phyloP scores from a whole-genome alignment of 2,329 filamentous ascomycete species.

The Ilyonectria robusta region DNA sequence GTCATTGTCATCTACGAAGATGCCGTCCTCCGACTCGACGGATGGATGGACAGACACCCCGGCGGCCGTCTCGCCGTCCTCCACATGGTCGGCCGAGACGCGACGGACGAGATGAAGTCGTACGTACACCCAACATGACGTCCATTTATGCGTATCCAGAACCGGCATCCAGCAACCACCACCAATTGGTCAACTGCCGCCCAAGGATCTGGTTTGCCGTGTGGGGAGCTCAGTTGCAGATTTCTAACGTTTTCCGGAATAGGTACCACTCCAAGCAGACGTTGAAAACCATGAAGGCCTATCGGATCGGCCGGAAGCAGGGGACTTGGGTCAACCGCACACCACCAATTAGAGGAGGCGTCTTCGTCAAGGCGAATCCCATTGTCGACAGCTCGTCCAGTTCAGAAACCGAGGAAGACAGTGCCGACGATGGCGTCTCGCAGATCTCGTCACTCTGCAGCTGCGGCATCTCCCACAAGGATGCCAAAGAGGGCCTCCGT shows the following conservation, averaged over 20 bases:
- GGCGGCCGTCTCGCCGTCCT: constrained; percentile 71
- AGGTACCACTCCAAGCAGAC: constrained; percentile 71
- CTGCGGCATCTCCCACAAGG: constrained; percentile 25
- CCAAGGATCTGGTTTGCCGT: background rate
- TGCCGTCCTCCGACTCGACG: constrained; percentile 67
- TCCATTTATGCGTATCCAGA: constrained; percentile 7
- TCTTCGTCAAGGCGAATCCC: constrained; percentile 49
- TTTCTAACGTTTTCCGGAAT: constrained; percentile 41
- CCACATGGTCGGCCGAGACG: constrained; percentile 63
- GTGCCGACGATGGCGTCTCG: constrained; percentile 33
- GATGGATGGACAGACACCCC: constrained; percentile 72
- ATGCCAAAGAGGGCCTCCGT: constrained; percentile 17
- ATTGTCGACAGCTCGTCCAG: constrained; percentile 31
- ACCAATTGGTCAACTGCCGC: constrained; percentile 33
- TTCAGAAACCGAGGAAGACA: constrained; percentile 41
- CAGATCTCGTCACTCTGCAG: constrained; percentile 40
- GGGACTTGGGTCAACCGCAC: constrained; percentile 71
- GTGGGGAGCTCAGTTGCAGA: constrained; percentile 26
- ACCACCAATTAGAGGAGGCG: constrained; percentile 70
- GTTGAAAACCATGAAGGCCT: constrained; percentile 70
- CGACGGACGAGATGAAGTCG: constrained; percentile 54
- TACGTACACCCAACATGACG: constrained; percentile 39
- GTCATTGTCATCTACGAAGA: constrained; percentile 71
- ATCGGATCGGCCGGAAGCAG: constrained; percentile 71
- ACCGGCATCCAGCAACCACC: constrained; percentile 7